Base-by-base conservation (phyloP, 2,329 filamentous ascomycete species). In the Lecanosticta acicola region DNA sequence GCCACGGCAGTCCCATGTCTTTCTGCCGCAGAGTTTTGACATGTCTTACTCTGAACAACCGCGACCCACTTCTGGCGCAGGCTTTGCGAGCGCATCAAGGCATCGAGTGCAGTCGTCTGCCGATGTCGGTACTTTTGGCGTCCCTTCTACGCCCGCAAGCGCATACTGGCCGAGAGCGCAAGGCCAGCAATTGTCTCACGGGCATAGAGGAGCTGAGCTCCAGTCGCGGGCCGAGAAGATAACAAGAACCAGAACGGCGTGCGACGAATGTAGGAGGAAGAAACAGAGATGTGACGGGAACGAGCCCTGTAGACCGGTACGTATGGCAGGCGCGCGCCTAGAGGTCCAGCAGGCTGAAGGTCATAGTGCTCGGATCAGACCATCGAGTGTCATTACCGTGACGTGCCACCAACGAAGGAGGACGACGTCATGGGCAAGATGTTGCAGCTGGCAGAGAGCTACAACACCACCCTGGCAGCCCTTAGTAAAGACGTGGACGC, bases 221-320 rank as follows among this genome's bases (percentile, higher is more conserved):
- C 24, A 29, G 24, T 29, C 5, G 7, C 5, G 24, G 24, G 11
- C 24, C 24, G 50, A 46, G 18, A 47, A 47, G 19, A 54, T 51
- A 17, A 54, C 45, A 38, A 36, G 51, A 10, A 51, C 46, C 18
- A 45, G 51, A 40, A 54, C 51, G 24, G 24, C 24, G 7, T 29
- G 24, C 24, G 24, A 95, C 61, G 94, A 94, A 87, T 97, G 91
- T 66, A 80, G 90, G 59, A 95, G 94, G 72, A 84, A 84, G 68
- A 95, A 91, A 76, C 93, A 97, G 70, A 97, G 96, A 72, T 97
- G 91, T 68, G 93, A 97, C 64, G 91, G 93, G 57, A 94, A 93
- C 33, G 43, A 53, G 36, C 47, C 46, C 18, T 55, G 52, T 17
- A 49, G 48, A 24, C 44, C 24, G 24, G 24, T 29, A 29, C 24